A percentile compares a stretch with the other conserved stretches of the same genome.
These are phyloP conservation scores for Maudiozyma barnettii DNA, from an alignment of 805 yeast species.

Conservation along the genomic window DNA sequence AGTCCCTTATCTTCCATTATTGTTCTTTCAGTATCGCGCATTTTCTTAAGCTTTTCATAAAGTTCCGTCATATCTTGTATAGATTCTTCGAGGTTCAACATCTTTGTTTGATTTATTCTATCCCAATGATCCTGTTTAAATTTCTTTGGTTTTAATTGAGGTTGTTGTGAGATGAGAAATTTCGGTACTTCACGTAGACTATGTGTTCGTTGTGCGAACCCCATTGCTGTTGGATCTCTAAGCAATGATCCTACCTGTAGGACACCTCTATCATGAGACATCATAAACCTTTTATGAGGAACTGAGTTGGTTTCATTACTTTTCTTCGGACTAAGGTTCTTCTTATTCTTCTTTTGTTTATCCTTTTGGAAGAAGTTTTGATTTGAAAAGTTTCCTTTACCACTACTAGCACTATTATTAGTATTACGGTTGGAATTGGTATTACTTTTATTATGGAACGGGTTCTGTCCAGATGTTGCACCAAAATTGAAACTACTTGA, in stretches of 20 bases:
- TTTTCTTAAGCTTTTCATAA: conserved; percentile 62
- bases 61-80: conserved; percentile 57
- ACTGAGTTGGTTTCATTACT: not conserved
- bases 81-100: conserved; percentile 42
- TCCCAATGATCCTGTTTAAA: conserved; percentile 56
- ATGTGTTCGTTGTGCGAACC: conserved; percentile 14
- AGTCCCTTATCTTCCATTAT: conserved; percentile 73
- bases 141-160: conserved; percentile 25
- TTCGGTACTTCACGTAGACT: conserved; percentile 27
- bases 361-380: conserved; percentile 3
- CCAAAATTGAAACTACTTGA: conserved; percentile 14
- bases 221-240: conserved; percentile 14
- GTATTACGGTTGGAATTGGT: conserved; percentile 2
- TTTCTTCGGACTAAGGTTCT: not conserved
- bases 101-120: conserved; percentile 51
- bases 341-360: not conserved
- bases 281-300: not conserved
- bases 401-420: not conserved
- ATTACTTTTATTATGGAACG: not conserved
- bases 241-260: conserved; percentile 19
- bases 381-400: conserved; percentile 4
- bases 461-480: conserved; percentile 1
- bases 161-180: conserved; percentile 31
- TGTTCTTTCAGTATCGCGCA: conserved; percentile 66
- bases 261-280: not conserved